Base-by-base conservation (phyloP, 208 protist species). In the Trichomonas gallinae region DNA sequence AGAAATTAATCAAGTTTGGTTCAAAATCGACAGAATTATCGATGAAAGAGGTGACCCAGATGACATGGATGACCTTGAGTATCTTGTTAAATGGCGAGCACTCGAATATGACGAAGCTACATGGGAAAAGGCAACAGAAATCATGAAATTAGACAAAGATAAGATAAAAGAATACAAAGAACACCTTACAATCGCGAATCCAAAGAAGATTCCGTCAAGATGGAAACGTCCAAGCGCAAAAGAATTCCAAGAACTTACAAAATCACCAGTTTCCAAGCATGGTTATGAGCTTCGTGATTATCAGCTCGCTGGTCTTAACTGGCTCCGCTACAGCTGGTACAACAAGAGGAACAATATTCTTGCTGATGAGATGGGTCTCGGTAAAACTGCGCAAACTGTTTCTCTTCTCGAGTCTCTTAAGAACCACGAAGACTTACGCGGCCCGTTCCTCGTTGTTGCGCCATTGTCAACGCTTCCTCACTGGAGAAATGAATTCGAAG, bases 381-480 rank as follows among this genome's bases (percentile, higher is more conserved):
- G 97, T 21, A 98, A 98, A 82, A 97, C 97, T 3, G 87, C 97
- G 2, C 97, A 97, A 91, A 96, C 96, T 6, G 96, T 97, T 26
- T 83, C 97, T 10, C 96, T 98, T n/a, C 46, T 98, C 1, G 96
- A 96, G 13, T 93, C 97, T 87, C 85, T 98, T 17, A 49, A 51
- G 42, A 96, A 97, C 51, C 58, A 97, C 21, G 85, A 97, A 40
- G 72, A 97, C 0, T 96, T 98, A 36, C 63, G 51, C n/a, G 98
- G 98, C 31, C 98, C 98, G 38, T 98, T 98, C 40, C 96, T 98
- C 0, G 97, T 98, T n/a, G 97, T 98, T 10, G 98, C 97, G 23
- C 98, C 98, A 23, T 83, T 98, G 0, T 98, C 98, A 10, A 98
- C 98, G 17, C 88, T 98, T 34, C 46, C 96, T 51, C 97, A 97